These are phyloP conservation scores for Alternaria novae-zelandiae DNA, from an alignment of 2,329 filamentous ascomycete species.

Conservation along the genomic window DNA sequence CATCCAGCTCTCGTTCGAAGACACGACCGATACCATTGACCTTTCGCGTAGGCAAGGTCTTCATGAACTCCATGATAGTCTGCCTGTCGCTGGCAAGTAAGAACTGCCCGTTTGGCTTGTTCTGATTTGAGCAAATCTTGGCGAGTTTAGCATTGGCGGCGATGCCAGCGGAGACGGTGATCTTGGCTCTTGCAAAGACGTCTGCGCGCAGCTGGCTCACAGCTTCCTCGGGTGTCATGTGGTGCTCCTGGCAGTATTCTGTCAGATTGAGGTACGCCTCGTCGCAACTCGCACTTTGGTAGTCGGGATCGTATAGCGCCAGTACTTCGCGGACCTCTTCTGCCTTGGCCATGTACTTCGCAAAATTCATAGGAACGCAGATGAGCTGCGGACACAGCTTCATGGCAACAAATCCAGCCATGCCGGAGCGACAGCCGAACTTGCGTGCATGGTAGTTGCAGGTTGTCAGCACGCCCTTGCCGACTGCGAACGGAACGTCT, in stretches of 20 bases:
- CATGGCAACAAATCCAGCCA: slow-evolving; percentile 95
- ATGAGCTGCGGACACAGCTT: slow-evolving; percentile 90
- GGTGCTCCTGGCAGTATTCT: slow-evolving; percentile 73
- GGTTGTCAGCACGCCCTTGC: slow-evolving; percentile 72
- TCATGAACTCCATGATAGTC: slow-evolving; percentile 86
- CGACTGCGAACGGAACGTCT: slow-evolving; percentile 88
- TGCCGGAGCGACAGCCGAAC: slow-evolving; percentile 90
- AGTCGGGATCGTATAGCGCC: slow-evolving; percentile 85
- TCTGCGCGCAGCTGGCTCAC: slow-evolving; percentile 80
- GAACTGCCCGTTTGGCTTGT: slow-evolving; percentile 96
- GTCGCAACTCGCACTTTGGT: slow-evolving; percentile 93
- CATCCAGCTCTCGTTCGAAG: slow-evolving; percentile 86
- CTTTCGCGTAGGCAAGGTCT: slow-evolving; percentile 80
- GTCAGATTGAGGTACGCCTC: slow-evolving; percentile 98
- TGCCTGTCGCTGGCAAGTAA: slow-evolving; percentile 72
- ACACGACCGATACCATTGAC: slow-evolving; percentile 96
- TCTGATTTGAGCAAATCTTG: slow-evolving; percentile 93
- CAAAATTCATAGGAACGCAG: slow-evolving; percentile 82
- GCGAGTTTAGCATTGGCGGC: slow-evolving; percentile 91
- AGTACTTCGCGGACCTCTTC: slow-evolving; percentile 84
- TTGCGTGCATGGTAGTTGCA: slow-evolving; percentile 90
- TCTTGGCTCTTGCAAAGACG: slow-evolving; percentile 75
- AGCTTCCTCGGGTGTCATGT: slow-evolving; percentile 72
- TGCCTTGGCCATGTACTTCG: slow-evolving; percentile 90
- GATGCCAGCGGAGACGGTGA: slow-evolving; percentile 94